Percentiles rank a stretch among this genome's conserved stretches.
Evolutionary conservation across 1,284 basidiomycete species (phyloP).

Genomic region (Veloporphyrellus conicus): DNA sequence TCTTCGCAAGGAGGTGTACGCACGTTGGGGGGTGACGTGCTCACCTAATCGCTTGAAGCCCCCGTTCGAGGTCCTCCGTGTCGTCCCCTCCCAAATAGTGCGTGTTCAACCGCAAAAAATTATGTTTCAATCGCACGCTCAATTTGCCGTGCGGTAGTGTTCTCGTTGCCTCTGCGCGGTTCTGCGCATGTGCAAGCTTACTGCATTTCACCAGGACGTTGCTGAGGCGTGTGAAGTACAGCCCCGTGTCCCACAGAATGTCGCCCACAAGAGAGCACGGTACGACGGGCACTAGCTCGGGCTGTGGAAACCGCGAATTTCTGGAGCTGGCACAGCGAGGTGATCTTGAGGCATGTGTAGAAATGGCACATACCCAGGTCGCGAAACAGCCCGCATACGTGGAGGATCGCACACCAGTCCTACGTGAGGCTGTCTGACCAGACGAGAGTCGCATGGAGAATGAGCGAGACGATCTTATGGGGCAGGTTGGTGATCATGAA

Average conservation of each 20-base stretch:
- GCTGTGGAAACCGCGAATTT: neutral
- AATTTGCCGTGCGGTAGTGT: neutral
- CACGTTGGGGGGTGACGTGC: conserved; percentile 15
- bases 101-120: conserved; percentile 45
- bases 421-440: too few species aligned
- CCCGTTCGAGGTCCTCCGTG: conserved; percentile 32
- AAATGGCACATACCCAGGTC: conserved; percentile 21
- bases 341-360: conserved; percentile 31
- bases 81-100: conserved; percentile 24
- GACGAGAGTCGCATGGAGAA: conserved; percentile 17
- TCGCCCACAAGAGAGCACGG: too few species aligned
- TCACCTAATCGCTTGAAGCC: conserved; percentile 42
- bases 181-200: neutral
- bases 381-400: conserved; percentile 7
- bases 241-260: too few species aligned
- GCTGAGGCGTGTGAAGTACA: conserved; percentile 5
- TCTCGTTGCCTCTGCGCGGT: neutral
- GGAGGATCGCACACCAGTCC: neutral
- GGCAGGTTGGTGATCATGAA: conserved; percentile 19
- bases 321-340: conserved; percentile 18
- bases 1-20: too few species aligned
- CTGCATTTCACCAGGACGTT: conserved; percentile 12
- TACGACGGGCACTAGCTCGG: conserved; percentile 6
- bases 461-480: conserved; percentile 21
- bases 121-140: conserved; percentile 28